A percentile compares a stretch with the other conserved stretches of the same genome.
These are phyloP conservation scores for Phytopythium chamaehyphon DNA, from an alignment of 352 stramenopile genomes.

Conservation along the genomic window DNA sequence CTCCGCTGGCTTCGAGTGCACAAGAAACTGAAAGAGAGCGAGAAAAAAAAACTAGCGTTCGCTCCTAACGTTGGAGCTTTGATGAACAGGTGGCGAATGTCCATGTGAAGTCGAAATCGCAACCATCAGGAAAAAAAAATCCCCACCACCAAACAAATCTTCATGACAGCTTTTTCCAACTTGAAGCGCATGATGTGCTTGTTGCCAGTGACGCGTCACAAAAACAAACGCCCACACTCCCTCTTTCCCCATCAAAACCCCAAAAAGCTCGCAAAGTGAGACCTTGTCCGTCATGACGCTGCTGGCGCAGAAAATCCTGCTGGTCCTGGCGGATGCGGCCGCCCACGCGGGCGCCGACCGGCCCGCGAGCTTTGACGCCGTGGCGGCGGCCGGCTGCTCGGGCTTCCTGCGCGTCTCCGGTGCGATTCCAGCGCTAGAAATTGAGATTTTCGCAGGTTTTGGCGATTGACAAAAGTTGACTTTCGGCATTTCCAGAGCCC, in stretches of 20 bases:
- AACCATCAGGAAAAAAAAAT: too few relatives aligned
- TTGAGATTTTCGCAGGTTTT: not conserved
- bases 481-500: slow-evolving; percentile 6
- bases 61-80: too few relatives aligned
- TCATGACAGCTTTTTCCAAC: too few relatives aligned
- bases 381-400: slow-evolving; percentile 44
- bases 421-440: slow-evolving; percentile 6
- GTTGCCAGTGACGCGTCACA: too few relatives aligned
- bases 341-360: slow-evolving; percentile 16
- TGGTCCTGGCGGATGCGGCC: slow-evolving; percentile 39
- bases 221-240: too few relatives aligned
- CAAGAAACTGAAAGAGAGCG: not conserved
- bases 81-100: too few relatives aligned
- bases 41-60: not conserved
- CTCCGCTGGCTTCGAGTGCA: not conserved
- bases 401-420: slow-evolving; percentile 49
- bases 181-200: too few relatives aligned
- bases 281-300: slow-evolving; percentile 20
- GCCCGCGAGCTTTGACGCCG: slow-evolving; percentile 39
- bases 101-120: too few relatives aligned
- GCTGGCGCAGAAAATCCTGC: slow-evolving; percentile 48
- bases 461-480: not conserved
- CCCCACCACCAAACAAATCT: too few relatives aligned
- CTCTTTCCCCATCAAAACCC: too few relatives aligned
- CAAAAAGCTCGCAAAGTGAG: too few relatives aligned